phyloP scores from a whole-genome alignment of 192 early-diverging fungal genomes.

The Coemansia sp. region DNA sequence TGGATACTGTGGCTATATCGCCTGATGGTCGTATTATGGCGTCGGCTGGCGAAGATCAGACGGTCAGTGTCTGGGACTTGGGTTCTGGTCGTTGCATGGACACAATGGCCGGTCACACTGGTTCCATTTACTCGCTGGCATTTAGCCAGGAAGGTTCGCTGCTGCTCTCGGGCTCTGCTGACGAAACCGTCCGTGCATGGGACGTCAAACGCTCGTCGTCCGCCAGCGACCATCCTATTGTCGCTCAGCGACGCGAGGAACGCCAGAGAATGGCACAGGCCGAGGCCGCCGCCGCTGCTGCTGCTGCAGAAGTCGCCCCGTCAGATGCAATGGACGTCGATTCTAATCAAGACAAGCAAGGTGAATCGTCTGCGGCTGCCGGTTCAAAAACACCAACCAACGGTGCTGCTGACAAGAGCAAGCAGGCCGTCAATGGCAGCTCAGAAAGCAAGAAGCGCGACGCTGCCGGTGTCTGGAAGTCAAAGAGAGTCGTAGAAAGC shows the following conservation, averaged over 20 bases:
- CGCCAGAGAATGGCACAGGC: constrained; percentile 8
- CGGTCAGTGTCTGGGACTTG: constrained; percentile 90
- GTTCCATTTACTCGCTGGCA: constrained; percentile 76
- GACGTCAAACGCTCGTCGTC: constrained; percentile 68
- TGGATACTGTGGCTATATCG: constrained; percentile 85
- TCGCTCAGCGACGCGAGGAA: constrained; percentile 27
- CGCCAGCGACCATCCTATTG: constrained; percentile 41
- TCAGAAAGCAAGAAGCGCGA: constrained; percentile 48
- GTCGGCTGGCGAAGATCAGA: constrained; percentile 69
- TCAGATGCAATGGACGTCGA: constrained; percentile 40
- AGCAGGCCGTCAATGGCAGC: background rate
- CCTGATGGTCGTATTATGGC: constrained; percentile 91
- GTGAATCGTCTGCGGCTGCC: background rate
- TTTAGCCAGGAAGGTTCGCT: constrained; percentile 82
- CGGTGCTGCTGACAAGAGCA: background rate
- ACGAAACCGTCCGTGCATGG: constrained; percentile 90
- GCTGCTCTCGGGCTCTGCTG: constrained; percentile 81
- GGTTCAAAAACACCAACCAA: constrained; percentile 8
- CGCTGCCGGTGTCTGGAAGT: constrained; percentile 54
- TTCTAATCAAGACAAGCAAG: background rate
- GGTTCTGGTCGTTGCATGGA: constrained; percentile 81
- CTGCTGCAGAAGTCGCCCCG: background rate
- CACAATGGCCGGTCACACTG: constrained; percentile 81
- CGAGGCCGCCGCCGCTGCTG: background rate
- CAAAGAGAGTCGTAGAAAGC: constrained; percentile 36